Conservation (phyloP, 768 basidiomycete species). For the Phanerochaete sordida region DNA sequence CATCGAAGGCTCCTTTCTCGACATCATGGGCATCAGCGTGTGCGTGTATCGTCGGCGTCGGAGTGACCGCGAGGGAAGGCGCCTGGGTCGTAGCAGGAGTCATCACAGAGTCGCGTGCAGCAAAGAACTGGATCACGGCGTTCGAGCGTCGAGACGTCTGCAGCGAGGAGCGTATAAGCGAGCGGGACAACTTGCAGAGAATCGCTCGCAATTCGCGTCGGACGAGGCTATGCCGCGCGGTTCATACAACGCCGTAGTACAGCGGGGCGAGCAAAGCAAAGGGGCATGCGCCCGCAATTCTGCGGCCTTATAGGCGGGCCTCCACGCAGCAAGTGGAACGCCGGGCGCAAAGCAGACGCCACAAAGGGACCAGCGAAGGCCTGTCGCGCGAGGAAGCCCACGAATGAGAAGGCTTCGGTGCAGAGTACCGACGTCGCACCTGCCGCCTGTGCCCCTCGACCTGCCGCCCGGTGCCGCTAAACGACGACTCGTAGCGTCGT, state of each 20-base stretch:
- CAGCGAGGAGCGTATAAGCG: not conserved
- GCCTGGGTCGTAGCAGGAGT: not conserved
- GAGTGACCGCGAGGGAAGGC: not conserved
- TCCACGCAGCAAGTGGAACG: not conserved
- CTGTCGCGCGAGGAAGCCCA: not conserved
- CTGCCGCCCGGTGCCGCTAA: not conserved
- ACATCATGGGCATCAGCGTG: not conserved
- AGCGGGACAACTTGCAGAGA: too few relatives aligned
- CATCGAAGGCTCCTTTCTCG: not conserved
- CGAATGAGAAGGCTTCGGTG: not conserved
- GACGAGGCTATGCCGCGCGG: too few relatives aligned
- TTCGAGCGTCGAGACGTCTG: too few relatives aligned
- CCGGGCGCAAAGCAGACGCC: not conserved
- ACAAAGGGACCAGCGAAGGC: not conserved
- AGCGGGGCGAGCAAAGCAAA: too few relatives aligned
- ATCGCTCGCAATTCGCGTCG: too few relatives aligned
- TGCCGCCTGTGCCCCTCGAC: not conserved
- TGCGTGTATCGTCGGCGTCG: slow-evolving; percentile 1
- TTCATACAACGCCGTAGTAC: too few relatives aligned
- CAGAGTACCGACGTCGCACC: not conserved
- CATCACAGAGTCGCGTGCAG: not conserved
- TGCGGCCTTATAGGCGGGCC: not conserved
- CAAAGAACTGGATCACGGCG: not conserved
- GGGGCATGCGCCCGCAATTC: too few relatives aligned
- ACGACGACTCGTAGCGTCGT: not conserved